Evolutionary conservation across 768 basidiomycete genomes (phyloP), one percentile per base, ranked within the genome.

Genomic region (Saitozyma sp.): DNA sequence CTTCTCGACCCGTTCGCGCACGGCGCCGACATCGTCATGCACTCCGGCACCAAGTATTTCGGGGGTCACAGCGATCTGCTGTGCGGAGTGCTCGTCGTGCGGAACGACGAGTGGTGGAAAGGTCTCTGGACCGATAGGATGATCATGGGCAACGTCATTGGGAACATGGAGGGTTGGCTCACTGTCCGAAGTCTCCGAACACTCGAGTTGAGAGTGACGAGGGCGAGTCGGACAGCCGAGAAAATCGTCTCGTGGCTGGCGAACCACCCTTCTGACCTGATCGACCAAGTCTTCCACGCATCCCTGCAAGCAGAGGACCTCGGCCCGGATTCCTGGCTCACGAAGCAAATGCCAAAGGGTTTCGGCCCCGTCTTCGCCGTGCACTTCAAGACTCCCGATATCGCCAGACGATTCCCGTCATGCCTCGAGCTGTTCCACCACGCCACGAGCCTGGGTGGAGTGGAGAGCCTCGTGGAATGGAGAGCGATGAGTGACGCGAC

Each of bases 11-110:
- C 50, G 17, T 50, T 50, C 6, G 50, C 17, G n/a, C 50, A 50
- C 50, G 50, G 50, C 11, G 50, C 50, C 50, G 50, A 50, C 37
- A 29, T 50, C 9, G 50, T 50, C 50, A 50, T 50, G 50, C 50
- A 50, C 16, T 50, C 50, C 10, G 50, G 50, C 17, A 50, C 50
- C 17, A 50, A 50, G 50, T 50, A 50, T n/a, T 50, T 50, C 37
- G 50, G 50, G 9, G 50, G 50, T 10, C 50, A 50, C 16, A 19
- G 17, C 17, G 50, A 50, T 6, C 17, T 50, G 11, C 50, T 50
- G 6, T 29, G 17, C 9, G 50, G 50, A 2, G 50, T 50, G 9
- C 17, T 29, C 2, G 50, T 29, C 17, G 37, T 29, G 11, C 17
- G 50, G 50, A 17, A 29, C 11, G 50, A 50, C 17, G 50, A 50